Evolutionary conservation across 2,329 filamentous ascomycete species (phyloP).

Genomic region (Alternaria atra): DNA sequence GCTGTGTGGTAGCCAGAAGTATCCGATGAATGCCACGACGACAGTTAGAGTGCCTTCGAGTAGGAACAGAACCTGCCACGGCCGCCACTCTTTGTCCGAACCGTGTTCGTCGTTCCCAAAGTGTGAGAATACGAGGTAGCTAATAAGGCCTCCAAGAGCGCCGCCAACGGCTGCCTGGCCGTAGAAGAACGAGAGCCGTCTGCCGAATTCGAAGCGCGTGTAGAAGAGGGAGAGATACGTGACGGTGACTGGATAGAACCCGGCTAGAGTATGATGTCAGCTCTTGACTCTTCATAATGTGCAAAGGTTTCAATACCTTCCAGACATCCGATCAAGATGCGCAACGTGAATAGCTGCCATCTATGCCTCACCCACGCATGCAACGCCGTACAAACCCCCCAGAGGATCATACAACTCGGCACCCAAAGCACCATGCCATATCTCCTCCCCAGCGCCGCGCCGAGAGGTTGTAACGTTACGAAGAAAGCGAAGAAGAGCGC

Average conservation of each 20-base stretch:
- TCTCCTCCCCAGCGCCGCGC: slow-evolving; percentile 65
- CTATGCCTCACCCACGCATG: slow-evolving; percentile 58
- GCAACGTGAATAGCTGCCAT: slow-evolving; percentile 59
- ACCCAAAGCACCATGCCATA: slow-evolving; percentile 66
- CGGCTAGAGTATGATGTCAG: slow-evolving; percentile 51
- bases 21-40: slow-evolving; percentile 57
- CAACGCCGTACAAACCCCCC: slow-evolving; percentile 60
- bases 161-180: slow-evolving; percentile 66
- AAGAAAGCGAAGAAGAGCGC: slow-evolving; percentile 68
- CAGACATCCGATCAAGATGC: slow-evolving; percentile 58
- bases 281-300: slow-evolving; percentile 10
- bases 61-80: slow-evolving; percentile 62
- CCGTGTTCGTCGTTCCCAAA: slow-evolving; percentile 42
- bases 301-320: slow-evolving; percentile 48
- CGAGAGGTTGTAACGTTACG: slow-evolving; percentile 65
- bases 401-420: slow-evolving; percentile 65
- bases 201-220: slow-evolving; percentile 65
- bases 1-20: slow-evolving; percentile 61
- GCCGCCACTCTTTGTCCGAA: slow-evolving; percentile 49
- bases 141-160: slow-evolving; percentile 64
- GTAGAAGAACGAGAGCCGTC: slow-evolving; percentile 64
- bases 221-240: slow-evolving; percentile 68
- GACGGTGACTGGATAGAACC: slow-evolving; percentile 68
- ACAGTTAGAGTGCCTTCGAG: slow-evolving; percentile 60
- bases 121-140: slow-evolving; percentile 59